A percentile compares a stretch with the other conserved stretches of the same genome.
Conservation (phyloP, 2,329 filamentous ascomycete genomes). For the Paraphoma chrysanthemicola region DNA sequence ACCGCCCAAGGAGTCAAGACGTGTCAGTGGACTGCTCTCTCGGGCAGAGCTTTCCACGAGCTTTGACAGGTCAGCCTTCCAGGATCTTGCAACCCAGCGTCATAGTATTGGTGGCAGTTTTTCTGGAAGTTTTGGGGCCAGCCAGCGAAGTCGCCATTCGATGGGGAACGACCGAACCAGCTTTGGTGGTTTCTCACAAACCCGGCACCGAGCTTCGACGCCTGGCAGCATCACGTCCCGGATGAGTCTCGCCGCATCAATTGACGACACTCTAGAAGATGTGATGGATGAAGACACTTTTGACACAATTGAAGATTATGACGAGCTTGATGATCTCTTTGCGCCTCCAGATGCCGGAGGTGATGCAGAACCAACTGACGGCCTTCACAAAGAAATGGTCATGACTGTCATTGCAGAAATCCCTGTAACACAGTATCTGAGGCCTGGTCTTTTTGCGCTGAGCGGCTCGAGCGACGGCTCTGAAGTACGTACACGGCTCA, state of each 20-base stretch:
- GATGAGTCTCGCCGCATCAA: constrained; percentile 46
- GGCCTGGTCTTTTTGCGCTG: constrained; percentile 34
- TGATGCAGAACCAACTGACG: constrained; percentile 43
- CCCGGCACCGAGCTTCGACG: constrained; percentile 62
- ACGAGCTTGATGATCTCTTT: constrained; percentile 49
- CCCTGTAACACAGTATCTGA: constrained; percentile 36
- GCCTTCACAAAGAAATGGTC: constrained; percentile 48
- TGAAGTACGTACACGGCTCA: constrained; percentile 19
- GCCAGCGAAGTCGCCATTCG: constrained; percentile 73
- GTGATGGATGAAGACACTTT: constrained; percentile 48
- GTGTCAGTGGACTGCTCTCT: constrained; percentile 90
- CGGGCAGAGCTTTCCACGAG: constrained; percentile 85
- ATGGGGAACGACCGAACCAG: constrained; percentile 73
- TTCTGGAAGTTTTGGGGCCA: constrained; percentile 56
- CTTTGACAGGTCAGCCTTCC: constrained; percentile 80
- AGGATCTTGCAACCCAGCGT: constrained; percentile 67
- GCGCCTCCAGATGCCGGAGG: constrained; percentile 36
- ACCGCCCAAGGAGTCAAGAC: constrained; percentile 69
- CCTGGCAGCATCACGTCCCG: constrained; percentile 54
- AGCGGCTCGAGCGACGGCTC: constrained; percentile 16
- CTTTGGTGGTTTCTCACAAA: constrained; percentile 52
- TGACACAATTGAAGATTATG: constrained; percentile 48
- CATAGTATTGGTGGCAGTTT: constrained; percentile 48
- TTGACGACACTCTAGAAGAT: constrained; percentile 48
- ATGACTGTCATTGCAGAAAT: constrained; percentile 46